These are phyloP conservation scores for Colletotrichum somersetense DNA, from an alignment of 2,329 filamentous ascomycete species.

Conservation along the genomic window DNA sequence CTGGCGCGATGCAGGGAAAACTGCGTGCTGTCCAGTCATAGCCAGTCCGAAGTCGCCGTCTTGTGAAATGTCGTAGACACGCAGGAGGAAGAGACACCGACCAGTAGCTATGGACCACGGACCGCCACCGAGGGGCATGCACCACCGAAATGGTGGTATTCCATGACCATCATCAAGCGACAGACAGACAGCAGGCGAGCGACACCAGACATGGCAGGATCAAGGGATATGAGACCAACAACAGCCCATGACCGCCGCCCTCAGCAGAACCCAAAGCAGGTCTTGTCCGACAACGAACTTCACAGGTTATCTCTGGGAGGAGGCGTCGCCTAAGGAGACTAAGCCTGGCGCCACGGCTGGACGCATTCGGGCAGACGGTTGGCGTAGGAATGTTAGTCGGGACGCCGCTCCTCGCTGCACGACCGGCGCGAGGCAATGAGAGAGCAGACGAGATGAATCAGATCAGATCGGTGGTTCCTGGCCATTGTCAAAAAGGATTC, in stretches of 20 bases:
- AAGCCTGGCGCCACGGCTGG: conserved; percentile 20
- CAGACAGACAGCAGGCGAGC: not conserved
- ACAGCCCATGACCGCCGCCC: not conserved
- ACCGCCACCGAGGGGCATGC: not conserved
- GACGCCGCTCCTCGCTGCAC: conserved; percentile 23
- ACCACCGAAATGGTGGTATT: not conserved
- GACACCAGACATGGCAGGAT: conserved; percentile 25
- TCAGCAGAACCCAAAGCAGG: conserved; percentile 1
- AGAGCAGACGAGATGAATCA: not conserved
- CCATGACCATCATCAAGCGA: conserved; percentile 1
- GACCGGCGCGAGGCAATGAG: conserved; percentile 2
- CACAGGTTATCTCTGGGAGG: conserved; percentile 3
- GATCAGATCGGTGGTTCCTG: not conserved
- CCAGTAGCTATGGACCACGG: not conserved
- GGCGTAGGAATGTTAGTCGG: conserved; percentile 19
- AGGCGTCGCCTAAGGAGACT: conserved; percentile 24
- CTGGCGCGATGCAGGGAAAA: conserved; percentile 25
- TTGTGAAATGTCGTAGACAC: conserved; percentile 37
- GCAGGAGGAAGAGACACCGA: conserved; percentile 12
- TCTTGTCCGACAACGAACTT: conserved; percentile 23
- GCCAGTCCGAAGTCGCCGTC: conserved; percentile 3
- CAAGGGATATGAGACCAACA: conserved; percentile 17
- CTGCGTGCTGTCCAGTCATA: conserved; percentile 12
- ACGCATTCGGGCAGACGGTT: conserved; percentile 26
- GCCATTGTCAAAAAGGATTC: conserved; percentile 4